phyloP scores from a whole-genome alignment of 163 green algal species.

The Volvox carteri region DNA sequence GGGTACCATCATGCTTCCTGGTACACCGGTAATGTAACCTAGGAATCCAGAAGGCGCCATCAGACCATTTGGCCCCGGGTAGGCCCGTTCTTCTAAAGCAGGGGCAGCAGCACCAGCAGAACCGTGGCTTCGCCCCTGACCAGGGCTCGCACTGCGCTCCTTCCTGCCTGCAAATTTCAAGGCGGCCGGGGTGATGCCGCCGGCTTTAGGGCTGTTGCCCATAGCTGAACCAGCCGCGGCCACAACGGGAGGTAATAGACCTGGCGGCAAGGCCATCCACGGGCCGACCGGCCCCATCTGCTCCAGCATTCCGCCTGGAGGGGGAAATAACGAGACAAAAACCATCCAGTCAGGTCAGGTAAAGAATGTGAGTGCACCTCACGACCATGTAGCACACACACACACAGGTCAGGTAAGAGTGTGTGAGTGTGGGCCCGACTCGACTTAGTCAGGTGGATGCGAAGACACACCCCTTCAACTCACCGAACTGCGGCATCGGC shows the following conservation, averaged over 20 bases:
- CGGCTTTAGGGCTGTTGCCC: neutral
- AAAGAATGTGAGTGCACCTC: no score
- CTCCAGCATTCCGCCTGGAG: neutral
- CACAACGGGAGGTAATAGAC: neutral
- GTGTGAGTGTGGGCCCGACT: no score
- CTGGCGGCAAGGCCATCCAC: neutral
- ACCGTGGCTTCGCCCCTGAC: neutral
- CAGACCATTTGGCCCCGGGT: no score
- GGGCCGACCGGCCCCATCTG: neutral
- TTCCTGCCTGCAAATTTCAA: no score
- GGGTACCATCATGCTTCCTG: neutral
- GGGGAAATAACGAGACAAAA: neutral
- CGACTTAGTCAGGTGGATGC: no score
- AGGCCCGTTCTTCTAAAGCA: no score
- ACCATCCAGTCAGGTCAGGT: neutral
- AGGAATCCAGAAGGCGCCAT: no score
- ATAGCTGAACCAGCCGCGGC: neutral
- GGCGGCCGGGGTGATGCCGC: neutral
- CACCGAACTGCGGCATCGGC: constrained; percentile 14
- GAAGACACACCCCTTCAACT: no score
- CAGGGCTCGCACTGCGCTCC: neutral
- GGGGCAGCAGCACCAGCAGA: no score
- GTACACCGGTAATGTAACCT: no score
- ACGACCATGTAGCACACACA: no score
- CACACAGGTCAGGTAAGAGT: no score